phyloP scores from a whole-genome alignment of 2,329 filamentous ascomycete genomes.

The Phyllosticta citrichinensis region DNA sequence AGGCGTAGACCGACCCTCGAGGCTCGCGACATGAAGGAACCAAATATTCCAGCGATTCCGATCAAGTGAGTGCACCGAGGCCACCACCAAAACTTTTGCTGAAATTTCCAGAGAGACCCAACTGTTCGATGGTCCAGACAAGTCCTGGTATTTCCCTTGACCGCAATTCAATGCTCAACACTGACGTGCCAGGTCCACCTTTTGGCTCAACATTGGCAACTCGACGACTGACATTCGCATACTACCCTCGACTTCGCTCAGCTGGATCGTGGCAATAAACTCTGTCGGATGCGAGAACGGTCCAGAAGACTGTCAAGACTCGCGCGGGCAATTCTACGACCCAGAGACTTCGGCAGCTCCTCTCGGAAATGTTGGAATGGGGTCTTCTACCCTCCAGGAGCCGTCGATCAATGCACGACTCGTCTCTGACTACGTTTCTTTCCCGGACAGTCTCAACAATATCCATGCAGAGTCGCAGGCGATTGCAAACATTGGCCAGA shows the following conservation, averaged over 20 bases:
- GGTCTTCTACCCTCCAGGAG: not conserved
- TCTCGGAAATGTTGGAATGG: not conserved
- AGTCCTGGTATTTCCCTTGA: not conserved
- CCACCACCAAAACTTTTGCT: not conserved
- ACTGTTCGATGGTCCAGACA: not conserved
- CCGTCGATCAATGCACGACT: not conserved
- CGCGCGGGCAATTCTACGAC: not conserved
- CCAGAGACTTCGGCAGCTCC: not conserved
- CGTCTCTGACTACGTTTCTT: not conserved
- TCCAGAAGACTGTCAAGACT: not conserved
- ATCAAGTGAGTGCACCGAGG: not conserved
- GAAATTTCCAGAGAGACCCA: not conserved
- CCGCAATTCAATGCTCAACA: not conserved
- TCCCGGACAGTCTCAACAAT: not conserved
- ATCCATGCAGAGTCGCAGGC: not conserved
- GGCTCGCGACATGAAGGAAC: not conserved
- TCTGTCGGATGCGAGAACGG: not conserved
- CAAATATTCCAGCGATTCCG: not conserved
- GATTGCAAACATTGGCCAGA: not conserved
- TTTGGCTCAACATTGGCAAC: not conserved
- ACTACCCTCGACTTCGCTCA: not conserved
- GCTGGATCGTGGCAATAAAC: not conserved
- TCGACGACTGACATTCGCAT: not conserved
- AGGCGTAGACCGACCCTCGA: not conserved
- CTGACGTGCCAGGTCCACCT: not conserved